Percentiles rank a stretch among this genome's conserved stretches.
Evolutionary conservation across 1,139 yeast species (phyloP).

Genomic region (Suhomyces wounanorum): DNA sequence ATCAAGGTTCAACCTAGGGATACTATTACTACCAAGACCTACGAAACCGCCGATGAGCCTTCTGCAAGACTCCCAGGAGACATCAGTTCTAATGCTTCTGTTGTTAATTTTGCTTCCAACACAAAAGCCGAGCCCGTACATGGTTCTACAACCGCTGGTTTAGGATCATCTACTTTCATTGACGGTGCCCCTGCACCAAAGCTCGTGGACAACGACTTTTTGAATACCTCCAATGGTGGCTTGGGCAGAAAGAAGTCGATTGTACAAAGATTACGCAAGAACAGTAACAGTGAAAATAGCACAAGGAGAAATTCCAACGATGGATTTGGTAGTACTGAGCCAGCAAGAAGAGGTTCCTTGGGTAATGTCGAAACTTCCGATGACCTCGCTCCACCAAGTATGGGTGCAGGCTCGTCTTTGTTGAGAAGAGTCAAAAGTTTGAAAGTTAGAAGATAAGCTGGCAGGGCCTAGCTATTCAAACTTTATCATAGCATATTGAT

Average conservation of each 20-base stretch:
- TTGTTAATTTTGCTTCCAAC: conserved; percentile 70
- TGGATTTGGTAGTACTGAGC: conserved; percentile 16
- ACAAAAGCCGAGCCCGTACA: conserved; percentile 72
- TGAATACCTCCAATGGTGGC: conserved; percentile 35
- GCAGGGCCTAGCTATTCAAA: neutral
- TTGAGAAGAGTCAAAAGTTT: conserved; percentile 86
- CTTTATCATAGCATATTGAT: conserved; percentile 1
- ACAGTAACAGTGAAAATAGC: conserved; percentile 38
- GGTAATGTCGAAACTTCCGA: conserved; percentile 16
- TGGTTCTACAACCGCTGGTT: conserved; percentile 82
- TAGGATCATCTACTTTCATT: conserved; percentile 88
- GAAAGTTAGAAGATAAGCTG: conserved; percentile 56
- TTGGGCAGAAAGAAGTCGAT: conserved; percentile 74
- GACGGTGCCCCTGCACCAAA: conserved; percentile 95
- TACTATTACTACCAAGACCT: conserved; percentile 15
- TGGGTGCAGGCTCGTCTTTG: conserved; percentile 40
- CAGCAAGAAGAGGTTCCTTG: conserved; percentile 26
- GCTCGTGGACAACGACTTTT: conserved; percentile 27
- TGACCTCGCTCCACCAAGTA: conserved; percentile 17
- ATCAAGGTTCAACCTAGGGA: conserved; percentile 20
- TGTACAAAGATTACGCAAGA: conserved; percentile 62
- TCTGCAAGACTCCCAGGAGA: conserved; percentile 25
- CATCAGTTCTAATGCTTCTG: conserved; percentile 48
- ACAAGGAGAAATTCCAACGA: conserved; percentile 42
- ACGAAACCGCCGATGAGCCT: conserved; percentile 9